Evolutionary conservation across 306 rosid species (phyloP).

Genomic region (Rosa chinensis): DNA sequence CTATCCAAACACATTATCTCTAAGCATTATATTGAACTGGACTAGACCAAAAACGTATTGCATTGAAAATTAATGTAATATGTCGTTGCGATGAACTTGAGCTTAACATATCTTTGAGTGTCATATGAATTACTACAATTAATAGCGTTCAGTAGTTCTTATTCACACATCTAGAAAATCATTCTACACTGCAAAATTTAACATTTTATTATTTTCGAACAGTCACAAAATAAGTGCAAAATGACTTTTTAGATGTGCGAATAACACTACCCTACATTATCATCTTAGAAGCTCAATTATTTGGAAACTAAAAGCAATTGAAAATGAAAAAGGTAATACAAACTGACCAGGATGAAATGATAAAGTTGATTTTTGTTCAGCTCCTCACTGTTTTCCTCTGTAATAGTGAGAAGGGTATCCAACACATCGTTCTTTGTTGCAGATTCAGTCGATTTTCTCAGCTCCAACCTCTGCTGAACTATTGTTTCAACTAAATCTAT

Average conservation of each 20-base stretch:
- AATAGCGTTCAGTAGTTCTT: too few species aligned
- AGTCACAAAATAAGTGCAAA: too few species aligned
- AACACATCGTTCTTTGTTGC: conserved; percentile 30
- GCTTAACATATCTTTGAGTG: not conserved
- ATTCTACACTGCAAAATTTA: too few species aligned
- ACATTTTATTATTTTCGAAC: too few species aligned
- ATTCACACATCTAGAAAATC: too few species aligned
- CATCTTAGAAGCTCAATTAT: too few species aligned
- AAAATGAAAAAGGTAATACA: not conserved
- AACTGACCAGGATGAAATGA: conserved; percentile 36
- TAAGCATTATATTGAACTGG: too few species aligned
- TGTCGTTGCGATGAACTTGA: not conserved
- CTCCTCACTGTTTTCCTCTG: conserved; percentile 29
- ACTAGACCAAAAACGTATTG: too few species aligned
- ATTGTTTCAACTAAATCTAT: conserved; percentile 6
- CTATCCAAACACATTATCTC: conserved; percentile 6
- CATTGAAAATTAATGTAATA: not conserved
- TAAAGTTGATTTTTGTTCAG: conserved; percentile 23
- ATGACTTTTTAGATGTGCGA: too few species aligned
- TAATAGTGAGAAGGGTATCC: conserved; percentile 39
- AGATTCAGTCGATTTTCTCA: conserved; percentile 3
- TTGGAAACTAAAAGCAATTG: too few species aligned
- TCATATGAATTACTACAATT: too few species aligned
- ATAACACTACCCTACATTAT: not conserved
- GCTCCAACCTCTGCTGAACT: conserved; percentile 33